Base-by-base conservation (phyloP, 129 eudicot species). In the Apium graveolens region DNA sequence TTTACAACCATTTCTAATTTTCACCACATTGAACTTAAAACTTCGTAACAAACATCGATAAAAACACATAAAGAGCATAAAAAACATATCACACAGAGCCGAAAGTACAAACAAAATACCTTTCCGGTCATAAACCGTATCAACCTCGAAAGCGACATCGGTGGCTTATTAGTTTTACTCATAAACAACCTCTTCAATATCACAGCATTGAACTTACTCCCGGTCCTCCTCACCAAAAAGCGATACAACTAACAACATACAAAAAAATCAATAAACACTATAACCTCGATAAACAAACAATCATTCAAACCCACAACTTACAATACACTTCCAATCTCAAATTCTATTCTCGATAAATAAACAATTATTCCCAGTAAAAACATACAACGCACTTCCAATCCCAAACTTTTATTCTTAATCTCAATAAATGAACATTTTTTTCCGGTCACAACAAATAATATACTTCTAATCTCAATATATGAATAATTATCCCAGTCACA, bases 91-190 rank as follows among this genome's bases (percentile, higher is more conserved):
- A 26, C 8, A 65, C 2, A 16, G 21, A 62, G 4, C n/a, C 5
- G 7, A 39, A 21, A 21, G 45, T n/a, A n/a, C n/a, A n/a, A n/a
- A n/a, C 10, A 74, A 20, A 66, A 18, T 86, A 93, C 98, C 98
- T 93, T 93, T 76, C 90, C 91, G 44, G 82, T 65, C 90, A 86
- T 91, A 87, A 81, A 90, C 72, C 89, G 83, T 76, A 84, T 73
- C 86, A 93, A 82, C 5, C 95, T 90, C 75, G 97, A 87, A 1
- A 93, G 88, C 43, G 98, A 93, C 49, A 93, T 87, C 10, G 98
- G 96, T 29, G 98, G 83, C 84, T 86, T 90, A 85, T 90, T 93
- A 41, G 87, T 80, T 88, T 89, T 91, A 87, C 98, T 93, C 98
- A 91, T 91, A 74, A 93, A 91, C 17, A 93, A 85, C 86, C 98